phyloP scores from a whole-genome alignment of 2,329 filamentous ascomycete genomes.

The Clonostachys chloroleuca region DNA sequence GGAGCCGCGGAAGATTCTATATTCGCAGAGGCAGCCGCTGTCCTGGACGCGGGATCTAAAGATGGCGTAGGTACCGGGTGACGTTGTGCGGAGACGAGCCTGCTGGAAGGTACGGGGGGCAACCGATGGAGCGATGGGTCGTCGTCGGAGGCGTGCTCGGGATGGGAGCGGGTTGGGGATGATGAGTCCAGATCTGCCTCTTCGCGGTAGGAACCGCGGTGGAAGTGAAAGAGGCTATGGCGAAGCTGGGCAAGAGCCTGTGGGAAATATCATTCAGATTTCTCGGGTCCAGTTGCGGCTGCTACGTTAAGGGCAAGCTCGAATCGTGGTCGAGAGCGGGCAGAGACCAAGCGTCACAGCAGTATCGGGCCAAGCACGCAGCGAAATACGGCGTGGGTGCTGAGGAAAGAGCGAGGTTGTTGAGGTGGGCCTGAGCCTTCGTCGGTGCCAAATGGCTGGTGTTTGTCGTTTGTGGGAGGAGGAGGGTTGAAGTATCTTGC shows the following conservation, averaged over 20 bases:
- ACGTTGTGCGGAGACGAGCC: conserved; percentile 5
- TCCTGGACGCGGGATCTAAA: conserved; percentile 11
- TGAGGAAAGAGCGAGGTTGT: no score
- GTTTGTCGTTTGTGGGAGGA: no score
- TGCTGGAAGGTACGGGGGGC: conserved; percentile 23
- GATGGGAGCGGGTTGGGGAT: conserved; percentile 21
- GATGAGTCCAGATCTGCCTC: conserved; percentile 33
- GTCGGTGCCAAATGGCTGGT: no score
- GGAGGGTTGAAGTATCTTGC: no score
- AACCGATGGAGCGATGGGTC: conserved; percentile 53
- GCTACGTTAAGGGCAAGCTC: no score
- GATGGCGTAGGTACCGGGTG: conserved; percentile 5
- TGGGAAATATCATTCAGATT: conserved; percentile 7
- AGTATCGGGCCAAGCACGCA: no score
- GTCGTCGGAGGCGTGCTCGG: conserved; percentile 57
- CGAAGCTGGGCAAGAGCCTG: conserved; percentile 14
- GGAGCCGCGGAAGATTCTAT: conserved; percentile 30
- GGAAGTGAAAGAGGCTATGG: conserved; percentile 5
- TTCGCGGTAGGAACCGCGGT: conserved; percentile 33
- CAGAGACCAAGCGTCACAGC: no score
- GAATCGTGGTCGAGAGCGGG: no score
- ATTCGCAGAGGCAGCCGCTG: conserved; percentile 26
- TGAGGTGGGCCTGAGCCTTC: no score
- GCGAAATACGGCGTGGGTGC: no score
- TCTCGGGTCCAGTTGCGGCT: no score